Conservation (phyloP, 441 rosid genomes). For the Lepidium campestre region DNA sequence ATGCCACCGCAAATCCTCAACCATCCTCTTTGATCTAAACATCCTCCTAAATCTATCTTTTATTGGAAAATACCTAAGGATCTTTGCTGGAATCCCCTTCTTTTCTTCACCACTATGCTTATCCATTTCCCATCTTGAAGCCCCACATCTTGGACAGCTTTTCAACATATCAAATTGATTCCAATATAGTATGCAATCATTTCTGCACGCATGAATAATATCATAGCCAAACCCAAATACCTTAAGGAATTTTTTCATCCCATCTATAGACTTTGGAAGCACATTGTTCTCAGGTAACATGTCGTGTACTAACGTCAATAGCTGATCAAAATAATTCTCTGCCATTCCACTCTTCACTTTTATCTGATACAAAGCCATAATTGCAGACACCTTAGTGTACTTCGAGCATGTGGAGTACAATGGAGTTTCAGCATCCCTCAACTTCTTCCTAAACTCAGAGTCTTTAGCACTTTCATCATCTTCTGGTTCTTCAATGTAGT, state of each 20-base stretch:
- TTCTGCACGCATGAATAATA: neutral
- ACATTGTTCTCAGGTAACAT: neutral
- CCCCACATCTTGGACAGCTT: neutral
- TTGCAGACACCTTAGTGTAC: no score
- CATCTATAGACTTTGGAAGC: neutral
- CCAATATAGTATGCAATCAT: neutral
- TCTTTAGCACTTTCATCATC: no score
- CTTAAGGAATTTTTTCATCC: neutral
- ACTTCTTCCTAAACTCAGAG: no score
- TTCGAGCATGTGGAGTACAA: no score
- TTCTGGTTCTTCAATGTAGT: no score
- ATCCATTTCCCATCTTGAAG: neutral
- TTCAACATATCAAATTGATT: neutral
- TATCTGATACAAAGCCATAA: neutral
- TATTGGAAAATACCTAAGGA: neutral
- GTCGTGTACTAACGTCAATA: neutral
- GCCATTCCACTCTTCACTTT: neutral
- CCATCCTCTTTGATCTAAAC: neutral
- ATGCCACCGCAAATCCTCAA: neutral
- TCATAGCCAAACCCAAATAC: neutral
- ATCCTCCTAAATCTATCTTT: neutral
- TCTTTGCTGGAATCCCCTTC: neutral
- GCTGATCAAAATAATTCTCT: neutral
- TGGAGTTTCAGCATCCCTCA: no score
- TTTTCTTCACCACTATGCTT: neutral